These are phyloP conservation scores for Ogataea hybrid DNA, from an alignment of 1,139 yeast species.

Conservation along the genomic window DNA sequence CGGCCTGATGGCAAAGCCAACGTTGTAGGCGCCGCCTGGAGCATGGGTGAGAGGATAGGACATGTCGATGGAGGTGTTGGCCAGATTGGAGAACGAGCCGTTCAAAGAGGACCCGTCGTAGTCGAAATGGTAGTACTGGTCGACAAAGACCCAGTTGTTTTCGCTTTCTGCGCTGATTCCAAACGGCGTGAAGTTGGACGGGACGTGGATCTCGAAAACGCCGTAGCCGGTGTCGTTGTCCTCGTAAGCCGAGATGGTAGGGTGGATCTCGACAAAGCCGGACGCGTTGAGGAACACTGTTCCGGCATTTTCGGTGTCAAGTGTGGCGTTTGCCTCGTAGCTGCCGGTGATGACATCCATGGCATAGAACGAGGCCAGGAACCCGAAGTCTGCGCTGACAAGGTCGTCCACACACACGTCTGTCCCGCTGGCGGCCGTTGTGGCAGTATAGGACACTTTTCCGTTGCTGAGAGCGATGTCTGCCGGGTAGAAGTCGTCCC, in stretches of 20 bases:
- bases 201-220: slow-evolving; percentile 11
- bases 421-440: neutral
- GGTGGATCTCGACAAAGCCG: slow-evolving; percentile 1
- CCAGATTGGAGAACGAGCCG: slow-evolving; percentile 1
- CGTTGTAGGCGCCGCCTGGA: slow-evolving; percentile 5
- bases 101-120: neutral
- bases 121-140: slow-evolving; percentile 3
- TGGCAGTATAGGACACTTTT: neutral
- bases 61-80: slow-evolving; percentile 5
- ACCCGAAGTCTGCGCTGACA: neutral
- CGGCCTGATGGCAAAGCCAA: slow-evolving; percentile 11
- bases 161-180: slow-evolving; percentile 4
- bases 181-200: slow-evolving; percentile 12
- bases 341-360: neutral
- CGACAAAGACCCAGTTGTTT: slow-evolving; percentile 6
- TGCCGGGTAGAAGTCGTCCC: neutral
- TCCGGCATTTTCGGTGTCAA: slow-evolving; percentile 4
- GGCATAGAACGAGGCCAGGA: slow-evolving; percentile 4
- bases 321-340: slow-evolving; percentile 7
- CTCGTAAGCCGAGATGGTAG: slow-evolving; percentile 6
- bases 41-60: slow-evolving; percentile 1
- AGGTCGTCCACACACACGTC: slow-evolving; percentile 2
- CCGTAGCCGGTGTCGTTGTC: slow-evolving; percentile 9
- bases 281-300: slow-evolving; percentile 1
- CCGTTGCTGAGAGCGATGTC: neutral